Base-by-base conservation (phyloP, 768 basidiomycete genomes). In the Agaricus blazei region DNA sequence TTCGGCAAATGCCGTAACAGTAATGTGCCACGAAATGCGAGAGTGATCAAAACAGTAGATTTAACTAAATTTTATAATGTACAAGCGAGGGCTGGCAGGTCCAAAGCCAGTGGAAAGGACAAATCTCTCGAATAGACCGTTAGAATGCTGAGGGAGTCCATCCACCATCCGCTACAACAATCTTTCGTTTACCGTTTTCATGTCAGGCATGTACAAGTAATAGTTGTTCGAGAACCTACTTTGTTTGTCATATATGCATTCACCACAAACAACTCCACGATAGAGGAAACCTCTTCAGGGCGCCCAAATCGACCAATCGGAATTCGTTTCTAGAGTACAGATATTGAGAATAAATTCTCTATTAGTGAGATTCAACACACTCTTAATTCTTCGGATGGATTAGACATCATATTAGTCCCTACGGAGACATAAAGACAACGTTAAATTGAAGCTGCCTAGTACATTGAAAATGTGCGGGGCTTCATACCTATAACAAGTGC, bases 191-290 rank as follows among this genome's bases (percentile, higher is more conserved):
- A 14, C 49, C 19, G 19, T 19, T 19, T 42, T 49, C 3, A 23
- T 29, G 8, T 49, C 48, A 5, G 51, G 19, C 26, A 31, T 7
- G 46, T 14, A 4, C 24, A 28, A 36, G 2, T n/a, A 46, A 7
- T 27, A 45, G 3, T 26, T 31, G 19, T 26, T 46, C 14, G 4
- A 42, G 47, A 2, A 47, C 68, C 14, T 50, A 77, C 80, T 73
- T 82, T 82, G 67, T 82, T 80, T 19, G 80, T 81, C 75, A 82
- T 78, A 48, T 82, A 83, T 12, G 67, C 70, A 60, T 82, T 83
- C 3, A 68, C 72, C 4, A 74, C 76, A 3, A 81, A 67, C 63
- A 78, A 65, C 58, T 78, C 74, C 9, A 81, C 77, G n/a, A 80
- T 67, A 24, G 74, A 74, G 2, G 80, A 75, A 29, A 83, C 74